Evolutionary conservation across 1,284 basidiomycete species (phyloP), one percentile per base, ranked within the genome.

Genomic region (Fistulinella cinereoalba): DNA sequence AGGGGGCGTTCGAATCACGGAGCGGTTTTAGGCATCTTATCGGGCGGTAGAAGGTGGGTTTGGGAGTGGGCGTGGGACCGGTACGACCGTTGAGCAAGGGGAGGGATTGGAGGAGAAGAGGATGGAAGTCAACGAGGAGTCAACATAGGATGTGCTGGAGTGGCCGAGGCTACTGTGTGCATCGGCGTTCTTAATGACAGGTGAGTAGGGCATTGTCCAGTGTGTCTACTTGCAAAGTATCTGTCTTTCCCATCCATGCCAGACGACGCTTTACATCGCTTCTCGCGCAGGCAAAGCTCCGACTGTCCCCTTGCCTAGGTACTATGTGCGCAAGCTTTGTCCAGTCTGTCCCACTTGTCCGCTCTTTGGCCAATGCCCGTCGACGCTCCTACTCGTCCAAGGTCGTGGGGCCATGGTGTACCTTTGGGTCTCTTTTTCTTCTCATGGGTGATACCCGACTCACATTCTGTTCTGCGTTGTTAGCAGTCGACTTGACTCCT

Each of bases 201-300:
- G 71, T 25, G 22, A 29, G 47, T 40, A 19, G 13, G 8, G 8
- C 23, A 12, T 6, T 15, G 24, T 16, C 3, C 0, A 6, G 1
- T 1, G 5, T 4, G 22, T 27, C 21, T n/a, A 9, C 46, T 49
- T 8, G 29, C 22, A 38, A 40, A 19, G 8, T 16, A 45, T 8
- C 31, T 89, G 18, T 89, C 86, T 61, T 71, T 79, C 3, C 83
- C 81, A 2, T 71, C 80, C 2, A 75, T 74, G 1, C 85, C 88
- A 0, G 88, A 92, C 51, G 92, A 97, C 60, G 74, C 80, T 0
- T 84, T 82, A 2, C 92, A 94, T 97, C 19, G 90, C 91, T 10
- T n/a, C n/a, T n/a, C n/a, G n/a, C n/a, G n/a, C n/a, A n/a, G n/a
- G n/a, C n/a, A n/a, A n/a, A n/a, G n/a, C n/a, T n/a, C n/a, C n/a